Evolutionary conservation across 768 basidiomycete genomes (phyloP), one percentile per base, ranked within the genome.

Genomic region (Trametes meyenii): DNA sequence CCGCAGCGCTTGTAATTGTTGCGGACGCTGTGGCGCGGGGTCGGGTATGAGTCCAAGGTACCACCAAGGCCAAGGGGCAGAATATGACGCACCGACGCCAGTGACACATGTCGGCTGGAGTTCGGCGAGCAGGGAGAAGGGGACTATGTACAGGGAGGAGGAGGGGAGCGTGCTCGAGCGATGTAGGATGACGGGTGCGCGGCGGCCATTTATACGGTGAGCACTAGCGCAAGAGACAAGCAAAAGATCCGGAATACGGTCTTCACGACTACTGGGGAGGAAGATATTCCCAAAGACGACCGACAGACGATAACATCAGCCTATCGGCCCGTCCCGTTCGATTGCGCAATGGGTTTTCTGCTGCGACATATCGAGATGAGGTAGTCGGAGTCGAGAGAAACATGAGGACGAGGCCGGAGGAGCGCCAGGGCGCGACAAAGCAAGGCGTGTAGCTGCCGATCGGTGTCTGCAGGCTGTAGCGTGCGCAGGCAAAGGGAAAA

Each of bases 71-170:
- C 24, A 38, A 46, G 55, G 38, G 60, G 40, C 56, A 51, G 48
- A n/a, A 48, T 35, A 46, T 16, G 19, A 53, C 66, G 69, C 64
- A 90, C 90, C 88, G 86, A 78, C 88, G 83, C 81, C 80, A 86
- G 72, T 78, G 81, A 71, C 90, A 92, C 90, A 92, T 91, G 29
- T 54, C 52, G 63, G 66, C 43, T 36, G 59, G 51, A 55, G 40
- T 40, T 12, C 12, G 46, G 45, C 19, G 39, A 40, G 51, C 33
- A 33, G 50, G 59, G 62, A 61, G 69, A 61, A 60, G 68, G 66
- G 65, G 45, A 48, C 60, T 51, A 65, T 58, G 68, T 60, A 61
- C 55, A 61, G 55, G 66, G 68, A 65, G 65, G 65, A 61, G 62
- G 66, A 57, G 51, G 58, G 58, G 64, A 64, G 63, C 57, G 55